These are phyloP conservation scores for Fomitopsis pulvina DNA, from an alignment of 768 basidiomycete species.

Conservation along the genomic window DNA sequence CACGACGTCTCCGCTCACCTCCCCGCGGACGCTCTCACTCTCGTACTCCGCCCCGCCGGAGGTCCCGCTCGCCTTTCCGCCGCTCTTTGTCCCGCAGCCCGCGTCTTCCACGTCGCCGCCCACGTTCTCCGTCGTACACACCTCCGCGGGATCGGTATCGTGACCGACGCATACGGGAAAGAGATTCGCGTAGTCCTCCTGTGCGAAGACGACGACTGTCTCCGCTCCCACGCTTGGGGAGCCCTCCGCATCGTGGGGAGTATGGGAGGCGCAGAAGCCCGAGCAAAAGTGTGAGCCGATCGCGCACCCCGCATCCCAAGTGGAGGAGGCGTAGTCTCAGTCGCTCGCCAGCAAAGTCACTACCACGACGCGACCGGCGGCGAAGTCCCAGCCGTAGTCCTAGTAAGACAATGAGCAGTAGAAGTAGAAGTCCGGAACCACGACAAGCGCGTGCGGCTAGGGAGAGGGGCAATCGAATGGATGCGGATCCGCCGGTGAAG, in stretches of 20 bases:
- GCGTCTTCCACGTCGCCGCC: constrained; percentile 35
- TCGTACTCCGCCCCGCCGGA: constrained; percentile 24
- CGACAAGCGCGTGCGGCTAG: not conserved
- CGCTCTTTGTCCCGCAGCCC: constrained; percentile 30
- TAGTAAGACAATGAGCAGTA: constrained; percentile 26
- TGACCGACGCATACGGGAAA: constrained; percentile 15
- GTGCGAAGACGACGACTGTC: constrained; percentile 27
- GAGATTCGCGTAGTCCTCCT: constrained; percentile 52
- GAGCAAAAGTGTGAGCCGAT: constrained; percentile 27
- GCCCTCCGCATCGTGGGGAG: constrained; percentile 15
- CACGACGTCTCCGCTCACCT: constrained; percentile 13
- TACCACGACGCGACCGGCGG: constrained; percentile 13
- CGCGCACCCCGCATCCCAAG: constrained; percentile 28
- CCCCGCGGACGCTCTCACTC: constrained; percentile 23
- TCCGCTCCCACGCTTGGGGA: constrained; percentile 19
- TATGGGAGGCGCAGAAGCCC: constrained; percentile 17
- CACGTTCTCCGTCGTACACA: constrained; percentile 36
- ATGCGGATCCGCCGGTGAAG: too few relatives aligned
- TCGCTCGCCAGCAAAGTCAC: constrained; percentile 26
- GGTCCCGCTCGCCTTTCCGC: constrained; percentile 12
- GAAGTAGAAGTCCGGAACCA: constrained; percentile 16
- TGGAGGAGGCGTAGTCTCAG: constrained; percentile 29
- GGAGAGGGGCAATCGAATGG: too few relatives aligned
- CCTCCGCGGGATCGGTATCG: constrained; percentile 35
- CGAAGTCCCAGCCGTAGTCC: constrained; percentile 3